These are phyloP conservation scores for Thuja plicata DNA, from an alignment of 83 land plant species.

Conservation along the genomic window DNA sequence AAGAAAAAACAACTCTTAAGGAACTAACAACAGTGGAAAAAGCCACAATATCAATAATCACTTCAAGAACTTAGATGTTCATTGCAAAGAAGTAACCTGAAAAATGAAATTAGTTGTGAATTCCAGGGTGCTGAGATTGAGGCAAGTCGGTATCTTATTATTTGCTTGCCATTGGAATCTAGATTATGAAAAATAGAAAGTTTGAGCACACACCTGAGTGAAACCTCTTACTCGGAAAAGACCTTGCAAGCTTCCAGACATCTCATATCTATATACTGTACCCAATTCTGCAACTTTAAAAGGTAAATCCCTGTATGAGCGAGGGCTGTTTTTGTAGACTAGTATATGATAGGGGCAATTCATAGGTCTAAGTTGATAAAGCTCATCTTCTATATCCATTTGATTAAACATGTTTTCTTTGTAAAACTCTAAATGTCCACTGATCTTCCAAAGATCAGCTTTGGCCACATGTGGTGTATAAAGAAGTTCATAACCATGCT, in stretches of 20 bases:
- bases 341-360: conserved; percentile 99
- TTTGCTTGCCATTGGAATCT: background rate
- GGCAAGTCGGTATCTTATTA: background rate
- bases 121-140: background rate
- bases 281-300: conserved; percentile 96
- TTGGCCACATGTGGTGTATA: conserved; percentile 99
- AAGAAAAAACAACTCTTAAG: background rate
- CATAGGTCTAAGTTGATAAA: conserved; percentile 97
- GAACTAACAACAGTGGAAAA: background rate
- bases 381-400: conserved; percentile 93
- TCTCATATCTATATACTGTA: conserved; percentile 97
- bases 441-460: conserved; percentile 92
- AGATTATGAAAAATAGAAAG: background rate
- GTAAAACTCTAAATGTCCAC: conserved; percentile 97
- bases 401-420: conserved; percentile 97
- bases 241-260: conserved; percentile 96
- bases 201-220: conserved; percentile 75
- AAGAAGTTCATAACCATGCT: conserved; percentile 80
- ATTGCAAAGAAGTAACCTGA: background rate
- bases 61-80: background rate
- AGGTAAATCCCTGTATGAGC: conserved; percentile 93
- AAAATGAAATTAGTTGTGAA: background rate
- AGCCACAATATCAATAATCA: background rate
- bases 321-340: conserved; percentile 70
- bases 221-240: conserved; percentile 99